phyloP scores from a whole-genome alignment of 495 filamentous ascomycete species.

The Penicillium manginii region DNA sequence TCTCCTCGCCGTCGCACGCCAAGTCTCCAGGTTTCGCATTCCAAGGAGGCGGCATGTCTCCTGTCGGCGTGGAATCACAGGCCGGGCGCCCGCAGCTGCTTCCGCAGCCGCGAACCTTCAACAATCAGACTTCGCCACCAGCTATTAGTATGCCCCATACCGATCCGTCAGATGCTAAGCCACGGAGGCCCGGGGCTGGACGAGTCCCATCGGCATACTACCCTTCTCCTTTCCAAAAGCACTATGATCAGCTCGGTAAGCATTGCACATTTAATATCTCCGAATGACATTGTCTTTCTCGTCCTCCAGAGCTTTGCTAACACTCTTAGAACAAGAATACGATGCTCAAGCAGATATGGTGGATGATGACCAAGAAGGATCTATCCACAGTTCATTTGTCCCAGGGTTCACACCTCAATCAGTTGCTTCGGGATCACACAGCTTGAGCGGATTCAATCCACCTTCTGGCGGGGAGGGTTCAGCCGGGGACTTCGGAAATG shows the following conservation, averaged over 20 bases:
- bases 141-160: constrained; percentile 48
- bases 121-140: constrained; percentile 41
- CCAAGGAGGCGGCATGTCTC: constrained; percentile 70
- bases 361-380: constrained; percentile 79
- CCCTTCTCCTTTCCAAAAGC: constrained; percentile 84
- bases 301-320: background rate
- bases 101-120: constrained; percentile 46
- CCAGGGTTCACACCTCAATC: constrained; percentile 55
- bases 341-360: constrained; percentile 94
- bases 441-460: constrained; percentile 41
- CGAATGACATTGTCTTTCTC: too few species aligned
- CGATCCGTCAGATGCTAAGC: constrained; percentile 42
- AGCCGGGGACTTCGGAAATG: constrained; percentile 50
- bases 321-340: constrained; percentile 92
- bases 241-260: constrained; percentile 98
- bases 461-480: constrained; percentile 41
- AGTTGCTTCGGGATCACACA: constrained; percentile 45
- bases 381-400: constrained; percentile 69
- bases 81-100: constrained; percentile 55
- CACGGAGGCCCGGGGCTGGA: constrained; percentile 36
- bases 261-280: constrained; percentile 9
- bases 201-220: constrained; percentile 66
- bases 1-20: constrained; percentile 71
- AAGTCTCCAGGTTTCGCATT: constrained; percentile 72
- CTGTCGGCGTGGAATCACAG: constrained; percentile 66